Base-by-base conservation (phyloP, 345 rosid genomes). In the Anastatica hierochuntica region DNA sequence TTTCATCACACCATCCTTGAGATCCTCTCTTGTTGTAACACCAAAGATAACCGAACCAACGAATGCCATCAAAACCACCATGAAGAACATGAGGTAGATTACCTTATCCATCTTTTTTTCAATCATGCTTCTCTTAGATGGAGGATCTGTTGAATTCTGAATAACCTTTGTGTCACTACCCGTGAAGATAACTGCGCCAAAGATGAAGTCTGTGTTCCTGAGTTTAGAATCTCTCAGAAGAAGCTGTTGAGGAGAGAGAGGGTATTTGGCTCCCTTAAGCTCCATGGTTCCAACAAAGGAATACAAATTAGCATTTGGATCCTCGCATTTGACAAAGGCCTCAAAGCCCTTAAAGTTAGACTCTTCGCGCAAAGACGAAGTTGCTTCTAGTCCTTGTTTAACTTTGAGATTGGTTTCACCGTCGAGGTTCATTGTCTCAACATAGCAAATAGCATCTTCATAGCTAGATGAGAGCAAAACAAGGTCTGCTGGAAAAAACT, bases 401-500 rank as follows among this genome's bases (percentile, higher is more conserved):
- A 87, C 69, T 63, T 90, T 90, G 72, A 90, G 69, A 62, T 90
- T 90, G 14, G 98, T 90, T 70, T 90, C 98, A 14, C 98, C 98
- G 54, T 90, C 98, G 33, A 90, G 94, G 64, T 90, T 90, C 90
- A 80, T 90, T 54, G 98, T 90, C 76, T 87, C 98, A 13, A 90
- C 98, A 59, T 90, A 90, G 76, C 98, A 90, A 49, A 76, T 61
- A 41, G 82, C 85, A 58, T 90, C 98, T 4, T 82, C 95, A 57
- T 82, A 87, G 66, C 82, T 82, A 9, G 98, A 90, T 0, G 96
- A 82, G 45, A 90, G 84, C 73, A 90, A 64, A 52, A 87, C 68
- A 33, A 90, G 86, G 29, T 90, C 98, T n/a, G n/a, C n/a, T n/a
- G n/a, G n/a, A n/a, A n/a, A n/a, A n/a, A n/a, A n/a, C n/a, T n/a